Percentiles rank a stretch among this genome's conserved stretches.
These are phyloP conservation scores for Melampsora larici-populina DNA, from an alignment of 1,284 basidiomycete genomes.

Conservation along the genomic window DNA sequence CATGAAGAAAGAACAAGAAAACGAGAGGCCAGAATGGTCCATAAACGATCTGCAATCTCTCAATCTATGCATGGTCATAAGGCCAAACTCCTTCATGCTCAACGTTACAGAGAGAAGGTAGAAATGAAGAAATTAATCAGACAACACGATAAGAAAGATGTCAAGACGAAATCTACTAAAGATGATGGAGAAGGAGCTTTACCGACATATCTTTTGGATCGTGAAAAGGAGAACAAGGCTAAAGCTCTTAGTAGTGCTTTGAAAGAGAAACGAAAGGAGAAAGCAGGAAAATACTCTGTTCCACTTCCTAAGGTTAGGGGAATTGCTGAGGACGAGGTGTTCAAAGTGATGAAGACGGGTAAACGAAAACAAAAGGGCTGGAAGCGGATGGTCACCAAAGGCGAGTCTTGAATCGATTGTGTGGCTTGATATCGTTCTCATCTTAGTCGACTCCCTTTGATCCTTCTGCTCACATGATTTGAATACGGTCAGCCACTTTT, in stretches of 20 bases:
- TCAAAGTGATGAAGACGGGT: slow-evolving; percentile 98
- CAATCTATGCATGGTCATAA: slow-evolving; percentile 96
- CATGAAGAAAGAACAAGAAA: slow-evolving; percentile 67
- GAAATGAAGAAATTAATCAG: slow-evolving; percentile 99
- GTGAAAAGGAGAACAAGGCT: slow-evolving; percentile 94
- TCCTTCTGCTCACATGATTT: neutral
- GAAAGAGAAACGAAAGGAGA: slow-evolving; percentile 99
- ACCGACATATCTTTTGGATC: slow-evolving; percentile 90
- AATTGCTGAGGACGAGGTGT: slow-evolving; percentile 99
- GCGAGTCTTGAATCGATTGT: slow-evolving; percentile 59
- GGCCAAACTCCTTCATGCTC: slow-evolving; percentile 94
- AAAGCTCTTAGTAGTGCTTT: slow-evolving; percentile 95
- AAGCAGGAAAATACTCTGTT: slow-evolving; percentile 95
- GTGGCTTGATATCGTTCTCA: neutral
- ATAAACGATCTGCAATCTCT: slow-evolving; percentile 78
- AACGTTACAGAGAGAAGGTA: slow-evolving; percentile 93
- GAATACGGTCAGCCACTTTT: slow-evolving; percentile 21
- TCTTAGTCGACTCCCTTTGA: neutral
- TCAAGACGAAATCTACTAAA: slow-evolving; percentile 84
- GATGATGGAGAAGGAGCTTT: slow-evolving; percentile 81
- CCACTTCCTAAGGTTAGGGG: slow-evolving; percentile 95
- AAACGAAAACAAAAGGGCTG: slow-evolving; percentile 95
- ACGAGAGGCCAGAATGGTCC: slow-evolving; percentile 82
- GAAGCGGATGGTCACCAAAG: slow-evolving; percentile 99
- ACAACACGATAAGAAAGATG: slow-evolving; percentile 95